Evolutionary conservation across 2,329 filamentous ascomycete genomes (phyloP).

Genomic region (Hypoxylon sp.): DNA sequence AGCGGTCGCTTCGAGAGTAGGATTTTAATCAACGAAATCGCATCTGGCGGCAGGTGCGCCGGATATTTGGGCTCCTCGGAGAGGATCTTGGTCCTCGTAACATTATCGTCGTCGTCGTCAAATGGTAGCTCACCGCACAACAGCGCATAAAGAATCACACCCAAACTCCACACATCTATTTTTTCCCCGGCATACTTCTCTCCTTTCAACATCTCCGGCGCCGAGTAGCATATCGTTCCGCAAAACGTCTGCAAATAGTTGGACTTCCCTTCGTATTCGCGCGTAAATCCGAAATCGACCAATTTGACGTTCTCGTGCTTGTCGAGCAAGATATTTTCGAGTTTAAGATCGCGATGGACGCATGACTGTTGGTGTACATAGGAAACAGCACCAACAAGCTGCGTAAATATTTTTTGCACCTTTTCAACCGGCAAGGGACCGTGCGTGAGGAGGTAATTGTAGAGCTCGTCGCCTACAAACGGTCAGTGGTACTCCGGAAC

Average conservation of each 20-base stretch:
- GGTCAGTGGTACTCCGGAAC: slow-evolving; percentile 49
- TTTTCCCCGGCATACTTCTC: slow-evolving; percentile 99
- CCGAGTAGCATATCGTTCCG: slow-evolving; percentile 97
- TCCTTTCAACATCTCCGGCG: slow-evolving; percentile 97
- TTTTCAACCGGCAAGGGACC: slow-evolving; percentile 87
- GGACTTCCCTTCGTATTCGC: slow-evolving; percentile 95
- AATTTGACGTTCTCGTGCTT: slow-evolving; percentile 98
- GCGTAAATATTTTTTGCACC: slow-evolving; percentile 95
- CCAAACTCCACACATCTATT: slow-evolving; percentile 95
- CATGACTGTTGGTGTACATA: slow-evolving; percentile 97
- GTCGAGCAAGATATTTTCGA: slow-evolving; percentile 96
- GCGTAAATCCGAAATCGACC: slow-evolving; percentile 97
- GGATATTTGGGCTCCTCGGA: slow-evolving; percentile 89
- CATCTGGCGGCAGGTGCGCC: slow-evolving; percentile 82
- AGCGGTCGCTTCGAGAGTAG: slow-evolving; percentile 94
- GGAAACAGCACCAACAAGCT: slow-evolving; percentile 92
- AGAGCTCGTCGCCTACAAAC: slow-evolving; percentile 87
- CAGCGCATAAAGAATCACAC: slow-evolving; percentile 86
- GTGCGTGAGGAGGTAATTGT: slow-evolving; percentile 92
- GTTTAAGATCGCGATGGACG: slow-evolving; percentile 95
- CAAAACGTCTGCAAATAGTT: slow-evolving; percentile 98
- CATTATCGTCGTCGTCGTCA: slow-evolving; percentile 93
- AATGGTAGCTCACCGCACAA: slow-evolving; percentile 91
- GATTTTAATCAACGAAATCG: slow-evolving; percentile 80
- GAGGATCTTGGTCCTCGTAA: slow-evolving; percentile 88